phyloP scores from a whole-genome alignment of 129 eudicot genomes.

The Pulicaria dysenterica region DNA sequence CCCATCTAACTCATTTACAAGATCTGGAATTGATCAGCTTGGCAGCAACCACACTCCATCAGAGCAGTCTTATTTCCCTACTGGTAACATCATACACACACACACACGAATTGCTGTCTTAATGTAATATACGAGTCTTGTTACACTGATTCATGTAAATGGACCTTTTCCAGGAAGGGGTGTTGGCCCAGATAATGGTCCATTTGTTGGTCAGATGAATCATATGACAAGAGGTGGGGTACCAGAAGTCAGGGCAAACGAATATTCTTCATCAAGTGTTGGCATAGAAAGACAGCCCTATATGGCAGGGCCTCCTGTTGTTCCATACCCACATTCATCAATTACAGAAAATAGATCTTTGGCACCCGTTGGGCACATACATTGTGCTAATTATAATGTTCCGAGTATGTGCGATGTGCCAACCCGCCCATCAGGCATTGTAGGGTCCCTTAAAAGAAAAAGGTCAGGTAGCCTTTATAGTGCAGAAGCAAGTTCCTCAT shows the following conservation, averaged over 20 bases:
- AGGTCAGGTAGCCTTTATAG: constrained; percentile 41
- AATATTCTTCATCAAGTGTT: constrained; percentile 37
- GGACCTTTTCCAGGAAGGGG: constrained; percentile 39
- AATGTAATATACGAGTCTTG: background rate
- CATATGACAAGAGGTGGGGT: constrained; percentile 39
- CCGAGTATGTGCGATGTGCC: constrained; percentile 26
- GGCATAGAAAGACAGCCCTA: constrained; percentile 40
- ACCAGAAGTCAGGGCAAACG: constrained; percentile 38
- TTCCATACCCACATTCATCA: constrained; percentile 34
- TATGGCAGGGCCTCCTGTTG: constrained; percentile 32
- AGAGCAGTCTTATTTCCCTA: constrained; percentile 42
- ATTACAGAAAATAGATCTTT: constrained; percentile 37
- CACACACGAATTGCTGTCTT: background rate
- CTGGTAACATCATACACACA: constrained; percentile 37
- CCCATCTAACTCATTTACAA: constrained; percentile 40
- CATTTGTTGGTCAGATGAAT: constrained; percentile 38
- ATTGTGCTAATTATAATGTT: constrained; percentile 33
- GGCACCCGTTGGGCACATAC: constrained; percentile 30
- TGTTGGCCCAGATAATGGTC: constrained; percentile 34
- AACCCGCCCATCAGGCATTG: constrained; percentile 27
- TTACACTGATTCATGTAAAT: background rate
- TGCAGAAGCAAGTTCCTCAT: constrained; percentile 61
- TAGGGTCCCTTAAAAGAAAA: constrained; percentile 45
- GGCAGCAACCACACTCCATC: constrained; percentile 33
- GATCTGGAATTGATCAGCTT: constrained; percentile 40